A percentile compares a stretch with the other conserved stretches of the same genome.
Evolutionary conservation across 2,329 filamentous ascomycete species (phyloP).

Genomic region (Verticillium klebahnii): DNA sequence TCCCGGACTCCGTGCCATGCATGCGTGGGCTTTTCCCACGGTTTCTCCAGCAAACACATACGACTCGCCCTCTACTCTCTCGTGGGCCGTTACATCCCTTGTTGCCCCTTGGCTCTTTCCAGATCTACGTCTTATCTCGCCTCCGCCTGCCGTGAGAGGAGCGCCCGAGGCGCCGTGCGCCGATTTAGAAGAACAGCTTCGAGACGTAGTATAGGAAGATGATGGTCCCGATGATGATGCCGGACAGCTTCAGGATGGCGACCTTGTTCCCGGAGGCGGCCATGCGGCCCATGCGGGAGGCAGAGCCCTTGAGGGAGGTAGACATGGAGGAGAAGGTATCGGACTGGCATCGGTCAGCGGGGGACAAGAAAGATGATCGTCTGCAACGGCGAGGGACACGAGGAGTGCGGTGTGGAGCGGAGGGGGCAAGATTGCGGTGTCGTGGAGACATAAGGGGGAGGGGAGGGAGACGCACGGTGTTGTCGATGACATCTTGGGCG

Average conservation of each 20-base stretch:
- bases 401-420: no score
- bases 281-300: conserved; percentile 80
- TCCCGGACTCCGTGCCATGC: not conserved
- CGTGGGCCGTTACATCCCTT: no score
- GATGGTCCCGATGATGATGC: conserved; percentile 69
- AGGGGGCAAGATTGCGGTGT: not conserved
- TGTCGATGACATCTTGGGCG: conserved; percentile 82
- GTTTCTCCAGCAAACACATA: not conserved
- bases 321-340: conserved; percentile 90
- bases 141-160: not conserved
- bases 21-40: not conserved
- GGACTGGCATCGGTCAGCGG: conserved; percentile 44
- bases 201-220: conserved; percentile 71
- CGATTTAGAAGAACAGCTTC: conserved; percentile 54
- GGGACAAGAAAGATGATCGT: not conserved
- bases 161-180: no score
- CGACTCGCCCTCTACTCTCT: not conserved
- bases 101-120: no score
- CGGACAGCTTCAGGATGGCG: conserved; percentile 84
- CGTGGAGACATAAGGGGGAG: not conserved
- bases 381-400: no score
- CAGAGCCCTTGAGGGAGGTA: conserved; percentile 77
- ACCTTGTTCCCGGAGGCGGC: conserved; percentile 86
- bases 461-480: conserved; percentile 57
- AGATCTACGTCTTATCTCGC: not conserved